These are phyloP conservation scores for Luvunga scandens DNA, from an alignment of 345 rosid genomes.

Conservation along the genomic window DNA sequence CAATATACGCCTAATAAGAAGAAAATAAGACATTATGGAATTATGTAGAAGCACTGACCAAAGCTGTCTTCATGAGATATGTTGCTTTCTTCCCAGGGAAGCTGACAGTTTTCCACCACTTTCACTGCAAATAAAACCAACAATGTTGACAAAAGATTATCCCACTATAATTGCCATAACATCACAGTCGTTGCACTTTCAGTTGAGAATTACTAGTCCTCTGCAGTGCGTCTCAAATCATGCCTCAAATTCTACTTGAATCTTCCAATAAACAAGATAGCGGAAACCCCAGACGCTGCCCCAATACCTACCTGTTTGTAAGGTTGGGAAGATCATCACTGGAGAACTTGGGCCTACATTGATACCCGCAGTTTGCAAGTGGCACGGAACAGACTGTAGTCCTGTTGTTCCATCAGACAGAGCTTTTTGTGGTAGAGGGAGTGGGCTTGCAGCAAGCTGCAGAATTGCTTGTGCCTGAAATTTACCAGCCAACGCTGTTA, in stretches of 20 bases:
- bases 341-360: conserved; percentile 21
- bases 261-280: background rate
- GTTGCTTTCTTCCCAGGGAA: conserved; percentile 17
- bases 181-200: background rate
- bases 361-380: conserved; percentile 21
- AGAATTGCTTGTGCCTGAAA: conserved; percentile 40
- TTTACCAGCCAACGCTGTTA: conserved; percentile 9
- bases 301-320: conserved; percentile 26
- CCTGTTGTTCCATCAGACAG: conserved; percentile 18
- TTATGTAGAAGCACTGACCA: conserved; percentile 15
- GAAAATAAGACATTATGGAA: background rate
- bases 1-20: background rate
- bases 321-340: conserved; percentile 16
- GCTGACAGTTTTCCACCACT: conserved; percentile 18
- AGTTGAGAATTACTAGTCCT: background rate
- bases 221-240: background rate
- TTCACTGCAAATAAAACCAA: conserved; percentile 18
- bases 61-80: conserved; percentile 25
- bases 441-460: conserved; percentile 39
- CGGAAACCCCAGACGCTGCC: background rate
- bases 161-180: background rate
- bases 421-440: conserved; percentile 21
- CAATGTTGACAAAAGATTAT: conserved; percentile 9
- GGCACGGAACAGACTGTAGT: conserved; percentile 27
- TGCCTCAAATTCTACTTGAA: background rate